Percentiles rank a stretch among this genome's conserved stretches.
Conservation (phyloP, 805 yeast genomes). For the Lachancea thermotolerans region DNA sequence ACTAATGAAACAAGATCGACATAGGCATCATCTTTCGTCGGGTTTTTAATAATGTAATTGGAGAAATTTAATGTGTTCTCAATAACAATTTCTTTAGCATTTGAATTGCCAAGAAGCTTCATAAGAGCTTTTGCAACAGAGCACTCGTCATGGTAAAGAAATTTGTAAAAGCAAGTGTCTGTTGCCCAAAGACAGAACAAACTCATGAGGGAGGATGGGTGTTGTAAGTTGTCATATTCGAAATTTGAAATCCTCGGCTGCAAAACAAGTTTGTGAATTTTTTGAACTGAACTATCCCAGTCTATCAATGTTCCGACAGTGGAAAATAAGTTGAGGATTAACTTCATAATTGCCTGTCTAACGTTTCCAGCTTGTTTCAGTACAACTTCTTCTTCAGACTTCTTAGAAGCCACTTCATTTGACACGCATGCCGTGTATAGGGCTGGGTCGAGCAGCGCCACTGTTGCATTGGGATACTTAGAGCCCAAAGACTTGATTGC, state of each 20-base stretch:
- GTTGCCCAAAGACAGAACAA: slow-evolving; percentile 56
- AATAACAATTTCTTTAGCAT: slow-evolving; percentile 64
- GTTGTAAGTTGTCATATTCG: slow-evolving; percentile 72
- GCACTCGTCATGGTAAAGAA: slow-evolving; percentile 50
- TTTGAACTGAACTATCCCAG: slow-evolving; percentile 50
- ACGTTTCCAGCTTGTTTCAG: slow-evolving; percentile 48
- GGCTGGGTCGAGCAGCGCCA: slow-evolving; percentile 49
- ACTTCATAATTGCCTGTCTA: slow-evolving; percentile 62
- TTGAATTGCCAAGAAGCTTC: slow-evolving; percentile 43
- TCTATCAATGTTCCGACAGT: slow-evolving; percentile 42
- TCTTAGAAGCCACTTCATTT: slow-evolving; percentile 35
- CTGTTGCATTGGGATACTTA: slow-evolving; percentile 42
- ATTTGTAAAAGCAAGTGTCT: slow-evolving; percentile 39
- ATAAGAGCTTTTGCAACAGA: slow-evolving; percentile 51
- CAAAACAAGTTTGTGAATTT: slow-evolving; percentile 49
- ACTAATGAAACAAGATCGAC: slow-evolving; percentile 46
- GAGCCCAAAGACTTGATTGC: slow-evolving; percentile 45
- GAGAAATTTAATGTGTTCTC: slow-evolving; percentile 49
- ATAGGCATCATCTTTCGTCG: slow-evolving; percentile 39
- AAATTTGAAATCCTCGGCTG: slow-evolving; percentile 61
- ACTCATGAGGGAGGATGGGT: slow-evolving; percentile 69
- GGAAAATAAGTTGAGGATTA: slow-evolving; percentile 50
- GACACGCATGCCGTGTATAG: slow-evolving; percentile 49
- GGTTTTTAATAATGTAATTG: slow-evolving; percentile 38
- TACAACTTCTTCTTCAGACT: slow-evolving; percentile 17